Percentiles rank a stretch among this genome's conserved stretches.
Conservation (phyloP, 2,329 filamentous ascomycete genomes). For the Colletotrichum theobromicola region DNA sequence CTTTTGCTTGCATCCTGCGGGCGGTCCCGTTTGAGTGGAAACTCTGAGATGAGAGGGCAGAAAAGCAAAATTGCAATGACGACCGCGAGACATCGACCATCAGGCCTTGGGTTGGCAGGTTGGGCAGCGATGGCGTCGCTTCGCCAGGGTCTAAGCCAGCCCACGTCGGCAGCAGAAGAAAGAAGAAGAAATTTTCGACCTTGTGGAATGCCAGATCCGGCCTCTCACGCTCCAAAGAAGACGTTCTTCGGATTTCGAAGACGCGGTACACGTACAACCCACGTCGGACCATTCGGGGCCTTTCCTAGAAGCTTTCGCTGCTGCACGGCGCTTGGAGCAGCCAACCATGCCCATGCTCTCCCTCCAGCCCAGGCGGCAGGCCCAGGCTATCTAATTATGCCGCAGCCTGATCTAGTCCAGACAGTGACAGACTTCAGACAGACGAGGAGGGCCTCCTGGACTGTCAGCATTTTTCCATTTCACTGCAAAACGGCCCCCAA, state of each 20-base stretch:
- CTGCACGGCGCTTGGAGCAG: conserved; percentile 14
- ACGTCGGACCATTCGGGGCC: not conserved
- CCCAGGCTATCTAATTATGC: not conserved
- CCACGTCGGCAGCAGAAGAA: not conserved
- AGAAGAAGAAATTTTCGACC: not conserved
- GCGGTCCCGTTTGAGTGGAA: conserved; percentile 1
- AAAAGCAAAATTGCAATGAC: conserved; percentile 6
- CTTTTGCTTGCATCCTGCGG: not conserved
- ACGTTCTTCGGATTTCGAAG: not conserved
- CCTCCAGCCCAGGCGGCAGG: not conserved
- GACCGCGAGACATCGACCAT: not conserved
- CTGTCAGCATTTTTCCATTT: not conserved
- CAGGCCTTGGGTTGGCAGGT: conserved; percentile 11
- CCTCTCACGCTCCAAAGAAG: too few relatives aligned
- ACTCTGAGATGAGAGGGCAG: not conserved
- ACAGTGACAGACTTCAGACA: not conserved
- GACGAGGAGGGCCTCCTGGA: not conserved
- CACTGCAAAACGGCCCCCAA: conserved; percentile 9
- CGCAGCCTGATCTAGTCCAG: not conserved
- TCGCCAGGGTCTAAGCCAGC: conserved; percentile 3
- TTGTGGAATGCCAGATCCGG: not conserved
- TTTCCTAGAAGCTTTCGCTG: not conserved
- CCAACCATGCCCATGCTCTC: conserved; percentile 9
- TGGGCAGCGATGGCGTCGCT: conserved; percentile 14
- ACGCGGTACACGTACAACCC: not conserved